Evolutionary conservation across 192 early-diverging fungal species (phyloP).

Genomic region (Mortierella hygrophila): DNA sequence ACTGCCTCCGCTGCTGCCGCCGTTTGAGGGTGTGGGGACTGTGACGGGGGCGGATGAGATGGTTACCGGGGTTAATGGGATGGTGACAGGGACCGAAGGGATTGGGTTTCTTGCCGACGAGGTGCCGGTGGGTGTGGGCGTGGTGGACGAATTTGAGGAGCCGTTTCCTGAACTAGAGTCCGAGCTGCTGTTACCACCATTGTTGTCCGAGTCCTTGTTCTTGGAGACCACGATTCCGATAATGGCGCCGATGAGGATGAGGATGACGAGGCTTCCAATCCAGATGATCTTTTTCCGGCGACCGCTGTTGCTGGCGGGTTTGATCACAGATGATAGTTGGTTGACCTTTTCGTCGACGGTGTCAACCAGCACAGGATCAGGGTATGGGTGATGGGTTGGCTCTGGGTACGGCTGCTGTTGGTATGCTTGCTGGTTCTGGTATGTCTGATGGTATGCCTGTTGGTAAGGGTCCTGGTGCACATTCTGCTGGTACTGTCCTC

Average conservation of each 20-base stretch:
- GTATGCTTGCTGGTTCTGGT: no score
- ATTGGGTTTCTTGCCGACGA: background rate
- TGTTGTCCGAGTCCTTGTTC: background rate
- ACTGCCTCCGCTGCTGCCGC: background rate
- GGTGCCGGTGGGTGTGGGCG: background rate
- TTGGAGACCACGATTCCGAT: background rate
- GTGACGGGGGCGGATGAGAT: background rate
- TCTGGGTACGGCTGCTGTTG: background rate
- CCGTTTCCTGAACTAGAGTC: background rate
- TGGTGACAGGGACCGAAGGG: background rate
- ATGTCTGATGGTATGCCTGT: background rate
- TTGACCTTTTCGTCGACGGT: background rate
- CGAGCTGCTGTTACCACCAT: background rate
- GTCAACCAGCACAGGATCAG: background rate
- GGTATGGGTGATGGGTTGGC: background rate
- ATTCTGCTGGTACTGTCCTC: background rate
- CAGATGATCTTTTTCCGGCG: background rate
- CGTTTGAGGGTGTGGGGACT: background rate
- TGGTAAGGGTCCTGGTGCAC: background rate
- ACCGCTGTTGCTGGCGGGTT: background rate
- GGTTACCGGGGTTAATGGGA: background rate
- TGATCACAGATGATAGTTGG: background rate
- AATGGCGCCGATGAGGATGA: background rate
- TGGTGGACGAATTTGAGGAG: background rate
- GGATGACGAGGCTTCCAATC: background rate